These are phyloP conservation scores for Delonix regia DNA, from an alignment of 306 rosid genomes.

Conservation along the genomic window DNA sequence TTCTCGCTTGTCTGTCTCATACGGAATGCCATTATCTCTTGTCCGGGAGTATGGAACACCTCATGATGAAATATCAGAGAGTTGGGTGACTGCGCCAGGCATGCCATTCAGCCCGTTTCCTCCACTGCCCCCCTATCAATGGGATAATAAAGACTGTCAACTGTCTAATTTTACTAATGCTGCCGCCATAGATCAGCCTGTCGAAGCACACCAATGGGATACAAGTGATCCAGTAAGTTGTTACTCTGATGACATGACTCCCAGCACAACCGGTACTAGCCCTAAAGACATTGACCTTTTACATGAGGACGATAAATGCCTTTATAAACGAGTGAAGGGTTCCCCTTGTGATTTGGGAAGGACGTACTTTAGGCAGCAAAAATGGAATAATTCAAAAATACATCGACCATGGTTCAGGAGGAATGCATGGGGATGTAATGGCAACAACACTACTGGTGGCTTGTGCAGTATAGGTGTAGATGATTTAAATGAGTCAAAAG, in stretches of 20 bases:
- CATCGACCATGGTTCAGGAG: conserved; percentile 61
- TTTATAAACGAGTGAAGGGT: conserved; percentile 55
- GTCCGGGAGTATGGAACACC: conserved; percentile 70
- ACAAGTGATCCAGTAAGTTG: conserved; percentile 39
- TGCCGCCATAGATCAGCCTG: conserved; percentile 40
- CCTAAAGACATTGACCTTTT: conserved; percentile 39
- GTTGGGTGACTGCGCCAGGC: conserved; percentile 86
- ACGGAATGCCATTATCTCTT: conserved; percentile 79
- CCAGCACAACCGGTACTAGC: conserved; percentile 59
- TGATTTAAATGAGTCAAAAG: conserved; percentile 55
- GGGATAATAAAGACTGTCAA: conserved; percentile 48
- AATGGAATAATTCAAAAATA: conserved; percentile 69
- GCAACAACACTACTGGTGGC: conserved; percentile 50
- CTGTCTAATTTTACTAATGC: conserved; percentile 41
- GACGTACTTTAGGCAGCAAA: conserved; percentile 82
- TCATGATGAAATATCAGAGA: conserved; percentile 52
- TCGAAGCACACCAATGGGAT: conserved; percentile 47
- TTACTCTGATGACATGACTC: conserved; percentile 55
- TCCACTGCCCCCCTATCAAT: conserved; percentile 76
- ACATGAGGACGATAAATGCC: conserved; percentile 40
- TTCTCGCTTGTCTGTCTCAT: conserved; percentile 75
- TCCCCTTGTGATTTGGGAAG: conserved; percentile 68
- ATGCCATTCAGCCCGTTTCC: conserved; percentile 93
- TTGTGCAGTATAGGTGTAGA: conserved; percentile 49
- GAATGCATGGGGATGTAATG: conserved; percentile 56